phyloP scores from a whole-genome alignment of 768 basidiomycete genomes.

The Psilocybe sp. region DNA sequence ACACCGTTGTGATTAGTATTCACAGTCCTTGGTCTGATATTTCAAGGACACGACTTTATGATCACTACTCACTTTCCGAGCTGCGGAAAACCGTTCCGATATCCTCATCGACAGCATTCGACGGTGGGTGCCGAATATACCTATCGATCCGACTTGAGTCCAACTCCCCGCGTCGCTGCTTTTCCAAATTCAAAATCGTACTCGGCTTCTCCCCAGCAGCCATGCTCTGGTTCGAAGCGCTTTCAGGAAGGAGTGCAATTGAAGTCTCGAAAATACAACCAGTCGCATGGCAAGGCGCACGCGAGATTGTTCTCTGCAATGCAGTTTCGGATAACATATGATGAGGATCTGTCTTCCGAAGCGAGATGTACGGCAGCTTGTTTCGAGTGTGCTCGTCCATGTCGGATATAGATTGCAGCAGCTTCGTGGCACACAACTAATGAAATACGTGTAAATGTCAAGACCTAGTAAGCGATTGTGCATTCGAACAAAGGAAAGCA shows the following conservation, averaged over 20 bases:
- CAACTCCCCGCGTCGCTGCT: slow-evolving; percentile 27
- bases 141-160: slow-evolving; percentile 28
- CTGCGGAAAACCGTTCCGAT: slow-evolving; percentile 49
- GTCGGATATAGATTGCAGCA: slow-evolving; percentile 32
- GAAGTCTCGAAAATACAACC: slow-evolving; percentile 52
- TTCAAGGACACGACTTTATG: neutral
- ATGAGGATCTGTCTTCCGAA: slow-evolving; percentile 12
- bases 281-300: slow-evolving; percentile 41
- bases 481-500: neutral
- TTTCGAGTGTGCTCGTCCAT: neutral
- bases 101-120: slow-evolving; percentile 56
- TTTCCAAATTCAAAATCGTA: slow-evolving; percentile 40
- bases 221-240: slow-evolving; percentile 16
- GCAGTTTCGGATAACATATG: neutral
- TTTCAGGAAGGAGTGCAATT: slow-evolving; percentile 39
- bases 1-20: neutral
- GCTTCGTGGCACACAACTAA: slow-evolving; percentile 33
- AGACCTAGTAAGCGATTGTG: slow-evolving; percentile 1
- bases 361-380: slow-evolving; percentile 22
- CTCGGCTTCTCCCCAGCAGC: slow-evolving; percentile 25
- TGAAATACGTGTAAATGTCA: slow-evolving; percentile 26
- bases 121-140: slow-evolving; percentile 45
- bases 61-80: slow-evolving; percentile 34
- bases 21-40: neutral
- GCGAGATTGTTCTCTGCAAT: slow-evolving; percentile 9